These are phyloP conservation scores for Globisporangium recalcitrans DNA, from an alignment of 352 stramenopile species.

Conservation along the genomic window DNA sequence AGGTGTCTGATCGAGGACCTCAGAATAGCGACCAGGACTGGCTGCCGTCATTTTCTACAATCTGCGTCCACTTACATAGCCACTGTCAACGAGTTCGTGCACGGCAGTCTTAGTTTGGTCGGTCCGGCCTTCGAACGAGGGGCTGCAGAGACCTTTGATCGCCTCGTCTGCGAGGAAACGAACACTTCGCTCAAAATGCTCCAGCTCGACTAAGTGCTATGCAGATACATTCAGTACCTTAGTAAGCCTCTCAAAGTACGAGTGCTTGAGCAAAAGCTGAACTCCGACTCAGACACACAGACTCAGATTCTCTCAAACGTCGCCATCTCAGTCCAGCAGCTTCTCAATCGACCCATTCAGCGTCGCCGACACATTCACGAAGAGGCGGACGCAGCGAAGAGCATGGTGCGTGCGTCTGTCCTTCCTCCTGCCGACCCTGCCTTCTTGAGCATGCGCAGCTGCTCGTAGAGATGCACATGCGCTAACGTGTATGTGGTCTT, in stretches of 20 bases:
- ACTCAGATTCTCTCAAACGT: slow-evolving; percentile 2
- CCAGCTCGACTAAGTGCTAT: not conserved
- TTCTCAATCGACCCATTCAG: too few species aligned
- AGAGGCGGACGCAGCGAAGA: not conserved
- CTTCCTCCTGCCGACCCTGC: not conserved
- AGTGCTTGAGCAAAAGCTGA: not conserved
- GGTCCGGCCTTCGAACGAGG: not conserved
- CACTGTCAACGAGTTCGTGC: not conserved
- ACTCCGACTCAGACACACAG: not conserved
- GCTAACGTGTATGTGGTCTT: not conserved
- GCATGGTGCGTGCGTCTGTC: not conserved
- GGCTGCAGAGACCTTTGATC: not conserved
- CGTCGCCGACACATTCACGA: not conserved
- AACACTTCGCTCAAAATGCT: too few species aligned
- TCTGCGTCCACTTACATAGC: not conserved
- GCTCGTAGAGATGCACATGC: not conserved
- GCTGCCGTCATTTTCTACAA: not conserved
- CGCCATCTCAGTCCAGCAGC: not conserved
- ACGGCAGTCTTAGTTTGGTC: not conserved
- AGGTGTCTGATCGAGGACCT: too few species aligned
- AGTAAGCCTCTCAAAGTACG: not conserved
- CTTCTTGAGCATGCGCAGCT: not conserved
- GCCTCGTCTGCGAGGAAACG: not conserved
- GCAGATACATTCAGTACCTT: not conserved
- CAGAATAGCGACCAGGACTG: not conserved